These are phyloP conservation scores for Euclidium syriacum DNA, from an alignment of 345 rosid genomes.

Conservation along the genomic window DNA sequence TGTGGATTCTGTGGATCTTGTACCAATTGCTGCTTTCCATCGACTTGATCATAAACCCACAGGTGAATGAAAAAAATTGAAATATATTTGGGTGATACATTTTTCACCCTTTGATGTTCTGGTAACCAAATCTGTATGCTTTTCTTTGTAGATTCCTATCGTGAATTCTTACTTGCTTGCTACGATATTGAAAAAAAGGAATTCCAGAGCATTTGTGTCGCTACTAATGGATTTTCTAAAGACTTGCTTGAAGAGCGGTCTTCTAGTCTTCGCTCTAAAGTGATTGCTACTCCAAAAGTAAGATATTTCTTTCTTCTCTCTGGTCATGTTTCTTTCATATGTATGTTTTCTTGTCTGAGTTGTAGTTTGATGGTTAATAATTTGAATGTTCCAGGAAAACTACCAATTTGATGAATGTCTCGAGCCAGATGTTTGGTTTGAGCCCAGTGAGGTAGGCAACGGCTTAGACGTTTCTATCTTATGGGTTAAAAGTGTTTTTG, in stretches of 20 bases:
- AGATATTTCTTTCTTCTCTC: slow-evolving; percentile 10
- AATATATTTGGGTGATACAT: slow-evolving; percentile 1
- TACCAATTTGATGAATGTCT: slow-evolving; percentile 58
- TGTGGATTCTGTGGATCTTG: slow-evolving; percentile 94
- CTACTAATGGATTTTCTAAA: slow-evolving; percentile 77
- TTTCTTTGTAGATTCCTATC: slow-evolving; percentile 64
- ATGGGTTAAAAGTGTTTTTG: background rate
- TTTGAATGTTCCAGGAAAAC: slow-evolving; percentile 52
- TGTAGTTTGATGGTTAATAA: background rate
- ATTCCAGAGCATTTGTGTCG: slow-evolving; percentile 79
- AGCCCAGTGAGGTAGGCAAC: slow-evolving; percentile 85
- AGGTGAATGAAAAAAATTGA: slow-evolving; percentile 38
- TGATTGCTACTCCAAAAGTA: slow-evolving; percentile 76
- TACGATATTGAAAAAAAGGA: slow-evolving; percentile 72
- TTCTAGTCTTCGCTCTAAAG: slow-evolving; percentile 71
- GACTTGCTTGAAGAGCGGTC: slow-evolving; percentile 80
- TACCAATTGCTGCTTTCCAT: slow-evolving; percentile 92
- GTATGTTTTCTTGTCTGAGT: background rate
- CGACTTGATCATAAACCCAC: slow-evolving; percentile 96
- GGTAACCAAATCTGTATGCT: slow-evolving; percentile 1
- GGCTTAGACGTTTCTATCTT: too few relatives aligned
- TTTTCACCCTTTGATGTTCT: slow-evolving; percentile 9
- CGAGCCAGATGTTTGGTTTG: slow-evolving; percentile 93
- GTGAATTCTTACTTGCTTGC: slow-evolving; percentile 92
- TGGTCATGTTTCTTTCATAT: background rate